These are phyloP conservation scores for Blumeriella jaapii DNA, from an alignment of 2,329 filamentous ascomycete species.

Conservation along the genomic window DNA sequence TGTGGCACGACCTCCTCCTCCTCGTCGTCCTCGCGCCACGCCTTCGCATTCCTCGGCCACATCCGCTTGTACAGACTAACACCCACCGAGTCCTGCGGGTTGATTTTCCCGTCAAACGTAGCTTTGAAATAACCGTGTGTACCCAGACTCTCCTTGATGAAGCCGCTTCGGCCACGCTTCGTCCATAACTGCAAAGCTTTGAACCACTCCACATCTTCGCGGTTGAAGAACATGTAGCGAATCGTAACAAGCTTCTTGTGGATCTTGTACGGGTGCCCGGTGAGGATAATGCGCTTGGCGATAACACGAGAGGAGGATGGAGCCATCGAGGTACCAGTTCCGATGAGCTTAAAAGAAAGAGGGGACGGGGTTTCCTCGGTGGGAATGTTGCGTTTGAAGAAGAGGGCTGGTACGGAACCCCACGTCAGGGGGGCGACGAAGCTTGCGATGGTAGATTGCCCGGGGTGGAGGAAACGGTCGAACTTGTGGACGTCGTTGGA, in stretches of 20 bases:
- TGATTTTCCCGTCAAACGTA: slow-evolving; percentile 91
- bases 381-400: slow-evolving; percentile 56
- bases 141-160: slow-evolving; percentile 85
- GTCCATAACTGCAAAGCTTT: slow-evolving; percentile 95
- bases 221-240: slow-evolving; percentile 99
- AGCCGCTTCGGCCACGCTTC: slow-evolving; percentile 74
- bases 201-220: slow-evolving; percentile 94
- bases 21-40: slow-evolving; percentile 19
- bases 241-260: slow-evolving; percentile 96
- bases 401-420: slow-evolving; percentile 82
- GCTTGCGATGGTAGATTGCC: slow-evolving; percentile 75
- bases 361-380: slow-evolving; percentile 34
- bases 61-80: slow-evolving; percentile 82
- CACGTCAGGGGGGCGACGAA: slow-evolving; percentile 87
- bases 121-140: slow-evolving; percentile 99
- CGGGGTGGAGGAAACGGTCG: slow-evolving; percentile 81
- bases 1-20: slow-evolving; percentile 4
- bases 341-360: slow-evolving; percentile 58
- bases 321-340: slow-evolving; percentile 75
- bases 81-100: slow-evolving; percentile 87
- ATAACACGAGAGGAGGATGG: slow-evolving; percentile 69
- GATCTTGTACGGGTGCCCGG: slow-evolving; percentile 96
- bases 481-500: slow-evolving; percentile 98
- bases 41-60: slow-evolving; percentile 59
- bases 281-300: slow-evolving; percentile 87